These are phyloP conservation scores for Lipomyces starkeyi DNA, from an alignment of 805 yeast genomes.

Conservation along the genomic window DNA sequence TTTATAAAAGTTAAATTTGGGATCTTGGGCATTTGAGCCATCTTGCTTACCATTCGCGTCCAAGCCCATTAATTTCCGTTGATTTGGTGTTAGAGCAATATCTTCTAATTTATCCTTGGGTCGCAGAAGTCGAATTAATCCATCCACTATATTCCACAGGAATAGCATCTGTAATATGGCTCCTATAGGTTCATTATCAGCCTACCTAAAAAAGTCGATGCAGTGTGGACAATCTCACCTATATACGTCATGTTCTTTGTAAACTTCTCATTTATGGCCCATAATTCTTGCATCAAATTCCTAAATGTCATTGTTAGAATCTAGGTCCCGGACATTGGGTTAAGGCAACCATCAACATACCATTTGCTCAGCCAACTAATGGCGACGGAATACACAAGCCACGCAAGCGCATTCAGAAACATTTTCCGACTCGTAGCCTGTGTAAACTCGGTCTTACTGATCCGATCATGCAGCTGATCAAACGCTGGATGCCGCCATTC, in stretches of 20 bases:
- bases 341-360: constrained; percentile 5
- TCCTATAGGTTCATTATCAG: constrained; percentile 15
- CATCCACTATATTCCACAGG: constrained; percentile 39
- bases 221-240: constrained; percentile 19
- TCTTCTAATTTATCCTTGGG: constrained; percentile 35
- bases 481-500: constrained; percentile 41
- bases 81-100: constrained; percentile 40
- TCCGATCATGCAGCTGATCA: constrained; percentile 33
- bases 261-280: constrained; percentile 13
- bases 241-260: constrained; percentile 15
- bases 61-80: constrained; percentile 38
- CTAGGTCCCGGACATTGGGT: too few species aligned
- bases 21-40: background rate
- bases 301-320: constrained; percentile 10
- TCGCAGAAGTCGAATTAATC: constrained; percentile 28
- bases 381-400: constrained; percentile 27
- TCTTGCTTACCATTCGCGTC: constrained; percentile 18
- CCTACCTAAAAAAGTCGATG: constrained; percentile 6
- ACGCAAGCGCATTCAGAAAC: constrained; percentile 35
- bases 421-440: constrained; percentile 38
- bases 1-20: background rate
- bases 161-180: constrained; percentile 34
- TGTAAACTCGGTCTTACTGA: constrained; percentile 33
- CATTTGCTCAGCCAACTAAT: constrained; percentile 21
- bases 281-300: constrained; percentile 26